phyloP scores from a whole-genome alignment of 2,329 filamentous ascomycete genomes.

The Venturia carpophila region DNA sequence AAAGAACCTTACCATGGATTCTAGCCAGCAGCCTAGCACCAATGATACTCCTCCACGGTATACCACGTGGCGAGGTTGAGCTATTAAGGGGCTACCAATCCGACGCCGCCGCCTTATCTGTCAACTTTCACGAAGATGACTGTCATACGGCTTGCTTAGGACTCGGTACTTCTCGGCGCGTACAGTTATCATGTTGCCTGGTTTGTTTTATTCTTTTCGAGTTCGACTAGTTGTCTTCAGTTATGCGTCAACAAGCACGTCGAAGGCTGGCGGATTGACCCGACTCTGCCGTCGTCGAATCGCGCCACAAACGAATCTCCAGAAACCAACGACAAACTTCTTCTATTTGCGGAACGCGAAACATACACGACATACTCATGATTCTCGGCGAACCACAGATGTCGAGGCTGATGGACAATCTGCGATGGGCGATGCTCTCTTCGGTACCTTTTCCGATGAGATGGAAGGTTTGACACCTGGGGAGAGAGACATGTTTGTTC shows the following conservation, averaged over 20 bases:
- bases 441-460: conserved; percentile 80
- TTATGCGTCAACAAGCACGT: neutral
- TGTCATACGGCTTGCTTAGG: neutral
- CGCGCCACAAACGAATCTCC: conserved; percentile 9
- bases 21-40: neutral
- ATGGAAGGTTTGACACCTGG: conserved; percentile 88
- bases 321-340: conserved; percentile 21
- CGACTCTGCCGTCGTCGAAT: neutral
- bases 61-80: neutral
- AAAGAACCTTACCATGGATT: conserved; percentile 7
- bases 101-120: neutral
- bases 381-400: neutral
- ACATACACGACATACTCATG: neutral
- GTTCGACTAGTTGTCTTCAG: neutral
- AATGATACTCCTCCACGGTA: neutral
- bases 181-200: neutral
- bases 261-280: neutral
- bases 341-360: neutral
- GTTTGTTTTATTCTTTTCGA: neutral
- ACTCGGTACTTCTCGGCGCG: neutral
- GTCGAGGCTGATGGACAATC: conserved; percentile 30
- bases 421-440: conserved; percentile 65
- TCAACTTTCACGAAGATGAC: neutral
- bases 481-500: conserved; percentile 76
- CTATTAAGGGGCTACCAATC: neutral